Conservation (phyloP, 495 filamentous ascomycete genomes). For the Lophiostoma macrostomum region DNA sequence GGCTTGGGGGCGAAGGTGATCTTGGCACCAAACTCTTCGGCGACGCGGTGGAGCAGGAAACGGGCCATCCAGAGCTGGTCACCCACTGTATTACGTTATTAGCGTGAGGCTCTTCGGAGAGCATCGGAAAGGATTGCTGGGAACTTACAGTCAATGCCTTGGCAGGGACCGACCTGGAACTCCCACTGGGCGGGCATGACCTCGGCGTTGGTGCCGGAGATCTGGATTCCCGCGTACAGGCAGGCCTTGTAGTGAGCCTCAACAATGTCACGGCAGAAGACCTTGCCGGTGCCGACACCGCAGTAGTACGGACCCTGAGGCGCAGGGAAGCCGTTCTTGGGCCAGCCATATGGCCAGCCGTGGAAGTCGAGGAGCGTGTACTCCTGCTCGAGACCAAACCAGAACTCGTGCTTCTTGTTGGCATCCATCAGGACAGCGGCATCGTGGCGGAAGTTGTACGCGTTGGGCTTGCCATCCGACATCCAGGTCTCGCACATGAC, state of each 20-base stretch:
- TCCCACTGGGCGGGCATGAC: slow-evolving; percentile 99
- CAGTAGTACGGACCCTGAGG: slow-evolving; percentile 99
- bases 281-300: slow-evolving; percentile 94
- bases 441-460: slow-evolving; percentile 96
- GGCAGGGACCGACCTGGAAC: slow-evolving; percentile 96
- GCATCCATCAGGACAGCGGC: slow-evolving; percentile 83
- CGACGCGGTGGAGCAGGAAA: slow-evolving; percentile 92
- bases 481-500: slow-evolving; percentile 97
- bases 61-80: slow-evolving; percentile 97
- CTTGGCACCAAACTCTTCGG: slow-evolving; percentile 95
- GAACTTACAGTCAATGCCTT: slow-evolving; percentile 74
- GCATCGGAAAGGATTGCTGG: not conserved
- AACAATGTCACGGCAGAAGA: slow-evolving; percentile 97
- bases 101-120: slow-evolving; percentile 3
- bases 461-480: slow-evolving; percentile 93
- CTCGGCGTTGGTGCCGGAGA: slow-evolving; percentile 98
- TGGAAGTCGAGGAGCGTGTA: slow-evolving; percentile 86
- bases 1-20: slow-evolving; percentile 97
- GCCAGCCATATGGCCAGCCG: slow-evolving; percentile 94
- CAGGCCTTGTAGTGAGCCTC: slow-evolving; percentile 98
- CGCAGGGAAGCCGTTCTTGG: slow-evolving; percentile 91
- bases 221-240: slow-evolving; percentile 84
- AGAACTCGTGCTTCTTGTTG: slow-evolving; percentile 77
- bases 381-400: slow-evolving; percentile 99
- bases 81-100: slow-evolving; percentile 60